phyloP scores from a whole-genome alignment of 331 rosid genomes.

The Ulmus americana region DNA sequence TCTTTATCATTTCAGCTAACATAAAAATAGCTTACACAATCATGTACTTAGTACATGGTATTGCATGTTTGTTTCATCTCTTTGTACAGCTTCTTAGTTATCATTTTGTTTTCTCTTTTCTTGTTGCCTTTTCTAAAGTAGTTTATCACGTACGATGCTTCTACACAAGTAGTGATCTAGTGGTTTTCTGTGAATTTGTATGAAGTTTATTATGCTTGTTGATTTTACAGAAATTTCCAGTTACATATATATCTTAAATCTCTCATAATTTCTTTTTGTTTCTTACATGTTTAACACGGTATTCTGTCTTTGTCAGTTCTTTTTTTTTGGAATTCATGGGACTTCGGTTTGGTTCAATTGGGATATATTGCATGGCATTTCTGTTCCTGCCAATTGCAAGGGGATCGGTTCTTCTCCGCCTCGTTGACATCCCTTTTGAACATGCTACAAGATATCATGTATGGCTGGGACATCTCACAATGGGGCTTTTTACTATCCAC shows the following conservation, averaged over 20 bases:
- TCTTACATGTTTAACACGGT: slow-evolving; percentile 7
- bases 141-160: neutral
- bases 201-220: neutral
- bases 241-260: neutral
- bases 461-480: slow-evolving; percentile 93
- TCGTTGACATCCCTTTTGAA: slow-evolving; percentile 76
- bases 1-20: too few relatives aligned
- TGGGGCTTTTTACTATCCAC: slow-evolving; percentile 72
- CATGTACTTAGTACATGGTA: too few relatives aligned
- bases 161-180: neutral
- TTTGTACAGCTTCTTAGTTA: too few relatives aligned
- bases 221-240: too few relatives aligned
- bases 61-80: too few relatives aligned
- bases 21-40: too few relatives aligned
- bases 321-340: slow-evolving; percentile 49
- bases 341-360: slow-evolving; percentile 56
- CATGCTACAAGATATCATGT: slow-evolving; percentile 88
- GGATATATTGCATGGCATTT: slow-evolving; percentile 63
- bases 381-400: slow-evolving; percentile 78
- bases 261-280: neutral
- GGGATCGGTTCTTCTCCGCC: slow-evolving; percentile 87
- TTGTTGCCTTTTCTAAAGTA: too few relatives aligned
- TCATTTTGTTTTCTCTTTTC: too few relatives aligned
- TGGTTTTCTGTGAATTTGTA: neutral
- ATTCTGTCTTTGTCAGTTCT: slow-evolving; percentile 38